Conservation (phyloP, 2,329 filamentous ascomycete species). For the Paraphoma chrysanthemicola region DNA sequence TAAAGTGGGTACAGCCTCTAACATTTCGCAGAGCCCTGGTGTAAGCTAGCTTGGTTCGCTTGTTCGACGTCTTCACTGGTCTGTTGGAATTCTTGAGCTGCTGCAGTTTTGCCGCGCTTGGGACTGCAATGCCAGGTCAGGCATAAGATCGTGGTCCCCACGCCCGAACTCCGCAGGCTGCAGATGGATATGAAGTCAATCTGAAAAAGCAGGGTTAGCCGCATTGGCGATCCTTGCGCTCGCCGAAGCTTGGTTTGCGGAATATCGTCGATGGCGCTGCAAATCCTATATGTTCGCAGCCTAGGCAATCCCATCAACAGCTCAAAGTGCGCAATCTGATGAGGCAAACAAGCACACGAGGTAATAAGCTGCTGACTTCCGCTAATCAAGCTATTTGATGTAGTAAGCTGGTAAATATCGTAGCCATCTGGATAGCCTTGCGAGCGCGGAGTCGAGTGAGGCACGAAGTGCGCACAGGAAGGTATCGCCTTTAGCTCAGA, state of each 20-base stretch:
- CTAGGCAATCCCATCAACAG: background rate
- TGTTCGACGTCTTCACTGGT: constrained; percentile 19
- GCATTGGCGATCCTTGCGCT: background rate
- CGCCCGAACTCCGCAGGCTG: constrained; percentile 22
- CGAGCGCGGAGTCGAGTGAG: too few species aligned
- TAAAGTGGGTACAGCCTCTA: constrained; percentile 22
- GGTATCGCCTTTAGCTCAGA: background rate
- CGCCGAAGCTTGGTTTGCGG: constrained; percentile 5
- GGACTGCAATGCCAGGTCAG: constrained; percentile 5
- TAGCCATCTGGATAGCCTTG: too few species aligned
- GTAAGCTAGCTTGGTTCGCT: constrained; percentile 15
- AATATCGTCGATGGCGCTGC: constrained; percentile 1
- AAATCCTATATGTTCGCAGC: background rate
- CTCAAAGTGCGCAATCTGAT: too few species aligned
- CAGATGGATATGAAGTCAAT: constrained; percentile 4
- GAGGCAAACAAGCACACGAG: background rate
- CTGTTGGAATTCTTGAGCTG: constrained; percentile 5
- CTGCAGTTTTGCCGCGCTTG: constrained; percentile 9
- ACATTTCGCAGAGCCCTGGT: constrained; percentile 12
- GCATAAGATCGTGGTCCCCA: constrained; percentile 17
- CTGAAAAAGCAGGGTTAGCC: constrained; percentile 6
- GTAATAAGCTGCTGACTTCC: constrained; percentile 2
- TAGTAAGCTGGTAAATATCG: background rate
- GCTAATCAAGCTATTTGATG: constrained; percentile 1
- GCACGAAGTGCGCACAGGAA: too few species aligned